These are phyloP conservation scores for Solanum pimpinellifolium DNA, from an alignment of 257 asterid species.

Conservation along the genomic window DNA sequence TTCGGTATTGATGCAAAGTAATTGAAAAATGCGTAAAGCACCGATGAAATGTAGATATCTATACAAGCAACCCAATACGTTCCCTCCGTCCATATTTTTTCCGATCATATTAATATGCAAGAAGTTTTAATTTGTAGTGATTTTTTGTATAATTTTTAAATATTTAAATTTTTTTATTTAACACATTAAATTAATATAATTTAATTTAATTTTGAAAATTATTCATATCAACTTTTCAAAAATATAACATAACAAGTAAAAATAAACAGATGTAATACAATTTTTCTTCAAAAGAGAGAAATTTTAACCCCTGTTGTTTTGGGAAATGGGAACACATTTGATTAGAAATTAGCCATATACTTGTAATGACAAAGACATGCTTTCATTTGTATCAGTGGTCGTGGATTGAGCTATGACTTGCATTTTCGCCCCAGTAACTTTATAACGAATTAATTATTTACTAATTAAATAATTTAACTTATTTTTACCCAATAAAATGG, in stretches of 20 bases:
- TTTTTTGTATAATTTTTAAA: too few species aligned
- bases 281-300: neutral
- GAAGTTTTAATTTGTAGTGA: accelerated
- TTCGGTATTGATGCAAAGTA: neutral
- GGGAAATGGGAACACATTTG: neutral
- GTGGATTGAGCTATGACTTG: too few species aligned
- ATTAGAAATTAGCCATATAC: neutral
- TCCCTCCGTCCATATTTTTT: too few species aligned
- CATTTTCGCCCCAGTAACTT: neutral
- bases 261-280: accelerated
- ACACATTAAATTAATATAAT: too few species aligned
- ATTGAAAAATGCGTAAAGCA: neutral
- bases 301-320: neutral
- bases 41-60: neutral
- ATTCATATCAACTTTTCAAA: too few species aligned
- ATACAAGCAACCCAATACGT: neutral
- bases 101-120: accelerated
- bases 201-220: too few species aligned
- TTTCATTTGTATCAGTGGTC: neutral
- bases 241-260: too few species aligned
- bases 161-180: too few species aligned
- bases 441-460: too few species aligned
- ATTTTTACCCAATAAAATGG: too few species aligned
- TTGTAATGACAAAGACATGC: neutral
- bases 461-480: neutral